Conservation (phyloP, 2,329 filamentous ascomycete species). For the Penicillium occitanis region DNA sequence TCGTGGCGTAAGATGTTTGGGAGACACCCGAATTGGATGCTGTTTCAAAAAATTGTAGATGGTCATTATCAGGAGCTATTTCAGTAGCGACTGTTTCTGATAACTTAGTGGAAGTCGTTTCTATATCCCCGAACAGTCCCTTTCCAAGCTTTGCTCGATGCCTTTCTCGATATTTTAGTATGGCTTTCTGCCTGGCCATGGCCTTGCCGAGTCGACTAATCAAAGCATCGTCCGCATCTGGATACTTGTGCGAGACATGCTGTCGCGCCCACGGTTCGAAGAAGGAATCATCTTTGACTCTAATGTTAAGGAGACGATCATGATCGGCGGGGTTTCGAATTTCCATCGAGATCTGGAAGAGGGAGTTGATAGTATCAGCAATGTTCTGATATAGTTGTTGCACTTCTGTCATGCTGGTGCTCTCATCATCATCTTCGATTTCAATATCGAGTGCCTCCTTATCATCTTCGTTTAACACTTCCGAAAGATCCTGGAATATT, state of each 20-base stretch:
- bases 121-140: neutral
- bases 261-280: neutral
- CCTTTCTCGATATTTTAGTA: neutral
- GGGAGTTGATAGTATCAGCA: neutral
- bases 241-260: neutral
- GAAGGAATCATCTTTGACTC: neutral
- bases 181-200: neutral
- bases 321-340: neutral
- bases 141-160: neutral
- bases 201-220: neutral
- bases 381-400: neutral
- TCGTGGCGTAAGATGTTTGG: neutral
- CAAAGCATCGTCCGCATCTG: neutral
- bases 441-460: neutral
- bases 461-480: neutral
- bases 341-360: slow-evolving; percentile 1
- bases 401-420: neutral
- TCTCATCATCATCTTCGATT: neutral
- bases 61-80: neutral
- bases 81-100: neutral
- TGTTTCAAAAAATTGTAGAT: neutral
- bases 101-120: neutral
- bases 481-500: neutral
- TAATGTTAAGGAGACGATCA: neutral
- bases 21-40: neutral